phyloP scores from a whole-genome alignment of 345 rosid genomes.

The Punica granatum region DNA sequence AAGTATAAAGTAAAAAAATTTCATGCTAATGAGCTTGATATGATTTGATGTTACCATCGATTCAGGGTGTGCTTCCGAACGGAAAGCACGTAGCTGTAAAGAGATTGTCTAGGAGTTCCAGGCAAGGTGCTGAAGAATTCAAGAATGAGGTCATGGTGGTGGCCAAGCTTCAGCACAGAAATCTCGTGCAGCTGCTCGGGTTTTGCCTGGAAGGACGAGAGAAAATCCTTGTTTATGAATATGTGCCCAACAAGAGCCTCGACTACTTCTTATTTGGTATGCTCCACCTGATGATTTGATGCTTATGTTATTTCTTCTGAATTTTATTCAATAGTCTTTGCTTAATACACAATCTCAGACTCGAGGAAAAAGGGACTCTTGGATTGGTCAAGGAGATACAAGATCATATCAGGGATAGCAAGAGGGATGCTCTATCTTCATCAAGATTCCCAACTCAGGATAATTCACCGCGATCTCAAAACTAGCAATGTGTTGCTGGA shows the following conservation, averaged over 20 bases:
- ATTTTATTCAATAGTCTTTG: neutral
- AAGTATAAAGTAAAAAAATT: neutral
- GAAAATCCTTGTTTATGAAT: too few relatives aligned
- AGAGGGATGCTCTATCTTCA: conserved; percentile 21
- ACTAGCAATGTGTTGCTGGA: conserved; percentile 18
- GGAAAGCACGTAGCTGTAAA: too few relatives aligned
- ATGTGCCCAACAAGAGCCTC: too few relatives aligned
- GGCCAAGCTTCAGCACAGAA: too few relatives aligned
- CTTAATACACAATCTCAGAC: conserved; percentile 5
- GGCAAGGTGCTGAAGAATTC: too few relatives aligned
- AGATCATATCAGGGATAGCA: conserved; percentile 14
- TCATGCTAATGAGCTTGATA: neutral
- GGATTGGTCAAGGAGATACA: conserved; percentile 15
- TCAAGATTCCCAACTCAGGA: conserved; percentile 14
- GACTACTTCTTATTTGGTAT: conserved; percentile 1
- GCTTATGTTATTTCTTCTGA: neutral
- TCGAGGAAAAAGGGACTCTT: neutral
- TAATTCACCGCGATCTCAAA: conserved; percentile 24
- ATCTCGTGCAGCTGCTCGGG: too few relatives aligned
- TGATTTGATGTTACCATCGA: too few relatives aligned
- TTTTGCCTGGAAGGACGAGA: too few relatives aligned
- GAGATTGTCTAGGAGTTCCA: too few relatives aligned
- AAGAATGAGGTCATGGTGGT: too few relatives aligned
- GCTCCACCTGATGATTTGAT: neutral
- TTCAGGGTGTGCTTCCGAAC: too few relatives aligned